phyloP scores from a whole-genome alignment of 2,329 filamentous ascomycete genomes.

The Myotisia sp. region DNA sequence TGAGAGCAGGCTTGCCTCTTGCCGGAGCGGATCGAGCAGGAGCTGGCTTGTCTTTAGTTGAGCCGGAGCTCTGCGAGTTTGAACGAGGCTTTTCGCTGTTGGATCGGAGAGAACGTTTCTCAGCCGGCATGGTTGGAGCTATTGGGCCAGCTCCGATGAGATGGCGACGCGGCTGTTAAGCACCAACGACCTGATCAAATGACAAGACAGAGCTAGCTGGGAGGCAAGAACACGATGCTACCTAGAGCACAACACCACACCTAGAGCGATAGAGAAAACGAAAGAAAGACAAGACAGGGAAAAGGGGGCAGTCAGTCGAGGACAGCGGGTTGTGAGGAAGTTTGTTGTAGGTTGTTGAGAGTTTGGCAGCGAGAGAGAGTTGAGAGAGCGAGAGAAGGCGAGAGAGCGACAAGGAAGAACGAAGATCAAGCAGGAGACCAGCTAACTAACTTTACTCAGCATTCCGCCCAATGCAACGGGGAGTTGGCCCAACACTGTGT shows the following conservation, averaged over 20 bases:
- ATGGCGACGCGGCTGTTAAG: background rate
- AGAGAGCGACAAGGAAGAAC: too few species aligned
- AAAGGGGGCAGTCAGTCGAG: background rate
- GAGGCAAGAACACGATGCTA: background rate
- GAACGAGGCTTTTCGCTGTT: conserved; percentile 33
- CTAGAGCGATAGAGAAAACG: background rate
- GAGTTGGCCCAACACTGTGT: too few species aligned
- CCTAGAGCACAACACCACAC: too few species aligned
- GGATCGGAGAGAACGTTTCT: conserved; percentile 34
- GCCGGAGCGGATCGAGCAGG: conserved; percentile 23
- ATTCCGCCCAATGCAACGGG: too few species aligned
- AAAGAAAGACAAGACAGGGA: background rate
- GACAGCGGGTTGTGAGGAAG: background rate
- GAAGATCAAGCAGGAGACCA: too few species aligned
- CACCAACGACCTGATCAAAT: too few species aligned
- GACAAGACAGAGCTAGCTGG: too few species aligned
- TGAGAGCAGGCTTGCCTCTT: conserved; percentile 8
- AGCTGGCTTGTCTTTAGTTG: conserved; percentile 32
- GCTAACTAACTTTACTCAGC: too few species aligned
- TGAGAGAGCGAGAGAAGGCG: background rate
- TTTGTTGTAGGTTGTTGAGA: background rate
- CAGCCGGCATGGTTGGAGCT: conserved; percentile 31
- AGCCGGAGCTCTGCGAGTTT: conserved; percentile 30
- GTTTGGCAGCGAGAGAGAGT: too few species aligned
- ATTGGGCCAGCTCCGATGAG: conserved; percentile 1